Evolutionary conservation across 1,284 basidiomycete genomes (phyloP).

Genomic region (Coniferiporia weirii): DNA sequence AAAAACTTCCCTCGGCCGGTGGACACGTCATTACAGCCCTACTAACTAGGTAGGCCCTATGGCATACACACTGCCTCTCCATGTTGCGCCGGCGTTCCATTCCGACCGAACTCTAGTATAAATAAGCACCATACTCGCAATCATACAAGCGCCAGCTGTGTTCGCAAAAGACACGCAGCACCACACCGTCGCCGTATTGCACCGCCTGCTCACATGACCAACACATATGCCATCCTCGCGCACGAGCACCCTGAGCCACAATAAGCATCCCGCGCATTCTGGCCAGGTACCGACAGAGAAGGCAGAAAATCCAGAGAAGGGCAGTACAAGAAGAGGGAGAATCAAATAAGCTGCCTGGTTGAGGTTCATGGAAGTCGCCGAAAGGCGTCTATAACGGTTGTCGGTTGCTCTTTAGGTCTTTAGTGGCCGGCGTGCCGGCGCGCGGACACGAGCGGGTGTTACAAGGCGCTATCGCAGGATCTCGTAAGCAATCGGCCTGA

Average conservation of each 20-base stretch:
- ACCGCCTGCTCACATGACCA: neutral
- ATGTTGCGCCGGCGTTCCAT: neutral
- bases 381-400: neutral
- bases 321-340: neutral
- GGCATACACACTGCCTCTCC: neutral
- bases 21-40: neutral
- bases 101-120: neutral
- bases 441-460: neutral
- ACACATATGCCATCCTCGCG: neutral
- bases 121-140: neutral
- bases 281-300: neutral
- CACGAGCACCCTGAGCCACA: neutral
- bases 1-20: neutral
- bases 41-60: no score
- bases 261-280: neutral
- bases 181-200: neutral
- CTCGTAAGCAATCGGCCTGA: no score
- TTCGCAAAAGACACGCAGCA: no score
- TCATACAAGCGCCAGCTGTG: neutral
- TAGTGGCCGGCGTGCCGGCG: neutral
- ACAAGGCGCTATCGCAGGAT: neutral
- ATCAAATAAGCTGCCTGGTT: neutral
- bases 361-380: neutral
- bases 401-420: neutral
- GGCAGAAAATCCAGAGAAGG: neutral